Evolutionary conservation across 805 yeast genomes (phyloP).

Genomic region (Candida mattraensis): DNA sequence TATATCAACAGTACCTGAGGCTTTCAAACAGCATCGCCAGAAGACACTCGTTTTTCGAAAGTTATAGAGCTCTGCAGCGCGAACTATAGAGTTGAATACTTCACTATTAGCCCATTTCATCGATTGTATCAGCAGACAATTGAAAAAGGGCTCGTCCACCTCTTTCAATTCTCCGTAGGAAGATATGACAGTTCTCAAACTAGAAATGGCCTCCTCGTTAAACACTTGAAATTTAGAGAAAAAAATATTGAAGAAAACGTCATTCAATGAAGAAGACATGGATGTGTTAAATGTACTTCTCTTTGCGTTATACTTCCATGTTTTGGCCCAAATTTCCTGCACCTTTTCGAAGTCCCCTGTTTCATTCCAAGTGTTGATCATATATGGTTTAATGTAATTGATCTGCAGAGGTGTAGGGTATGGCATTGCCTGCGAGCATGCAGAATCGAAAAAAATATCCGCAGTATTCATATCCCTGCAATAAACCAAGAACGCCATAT

Average conservation of each 20-base stretch:
- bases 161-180: constrained; percentile 55
- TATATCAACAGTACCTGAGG: constrained; percentile 61
- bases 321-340: constrained; percentile 58
- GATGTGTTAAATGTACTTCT: constrained; percentile 55
- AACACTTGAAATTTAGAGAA: constrained; percentile 57
- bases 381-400: constrained; percentile 63
- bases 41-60: constrained; percentile 67
- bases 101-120: constrained; percentile 63
- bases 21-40: constrained; percentile 69
- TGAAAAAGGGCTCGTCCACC: constrained; percentile 81
- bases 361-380: constrained; percentile 57
- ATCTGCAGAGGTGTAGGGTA: constrained; percentile 70
- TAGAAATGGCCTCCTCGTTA: constrained; percentile 51
- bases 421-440: constrained; percentile 64
- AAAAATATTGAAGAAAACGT: constrained; percentile 66
- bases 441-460: constrained; percentile 70
- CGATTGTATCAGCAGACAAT: constrained; percentile 66
- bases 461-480: constrained; percentile 72
- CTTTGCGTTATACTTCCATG: constrained; percentile 54
- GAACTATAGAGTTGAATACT: constrained; percentile 63
- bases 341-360: constrained; percentile 58
- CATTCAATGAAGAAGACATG: constrained; percentile 70
- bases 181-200: constrained; percentile 55
- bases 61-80: constrained; percentile 57
- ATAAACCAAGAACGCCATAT: constrained; percentile 73